phyloP scores from a whole-genome alignment of 768 basidiomycete species.

The Grammothele lineata region DNA sequence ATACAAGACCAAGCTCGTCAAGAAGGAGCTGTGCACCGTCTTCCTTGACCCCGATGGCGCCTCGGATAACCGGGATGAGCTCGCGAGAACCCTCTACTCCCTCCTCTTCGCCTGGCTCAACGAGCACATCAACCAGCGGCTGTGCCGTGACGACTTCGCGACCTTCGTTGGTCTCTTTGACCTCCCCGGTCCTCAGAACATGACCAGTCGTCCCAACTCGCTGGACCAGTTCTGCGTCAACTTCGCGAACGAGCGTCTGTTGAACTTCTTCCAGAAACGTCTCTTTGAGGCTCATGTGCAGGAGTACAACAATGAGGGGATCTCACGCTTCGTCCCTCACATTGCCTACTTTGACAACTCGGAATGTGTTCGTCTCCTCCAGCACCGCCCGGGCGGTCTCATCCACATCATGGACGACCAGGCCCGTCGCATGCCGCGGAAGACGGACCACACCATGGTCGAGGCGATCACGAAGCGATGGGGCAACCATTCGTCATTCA shows the following conservation, averaged over 20 bases:
- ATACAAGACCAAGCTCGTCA: conserved; percentile 88
- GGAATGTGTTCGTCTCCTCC: conserved; percentile 83
- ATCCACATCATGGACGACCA: conserved; percentile 99
- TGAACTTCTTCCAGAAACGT: conserved; percentile 73
- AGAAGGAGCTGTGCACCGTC: conserved; percentile 95
- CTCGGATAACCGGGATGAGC: conserved; percentile 88
- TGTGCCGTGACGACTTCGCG: conserved; percentile 89
- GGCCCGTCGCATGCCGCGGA: conserved; percentile 78
- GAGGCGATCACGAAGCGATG: conserved; percentile 93
- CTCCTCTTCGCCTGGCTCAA: conserved; percentile 95
- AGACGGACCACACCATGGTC: conserved; percentile 92
- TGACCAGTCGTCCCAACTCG: conserved; percentile 83
- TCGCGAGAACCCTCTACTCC: conserved; percentile 90
- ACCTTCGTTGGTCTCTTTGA: conserved; percentile 94
- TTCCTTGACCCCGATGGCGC: conserved; percentile 95
- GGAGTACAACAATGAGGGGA: conserved; percentile 82
- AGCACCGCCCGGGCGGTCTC: conserved; percentile 84
- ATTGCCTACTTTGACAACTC: conserved; percentile 86
- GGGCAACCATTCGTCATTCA: conserved; percentile 92
- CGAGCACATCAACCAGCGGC: conserved; percentile 91
- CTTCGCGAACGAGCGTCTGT: conserved; percentile 90
- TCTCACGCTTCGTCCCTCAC: conserved; percentile 62
- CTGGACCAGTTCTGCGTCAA: conserved; percentile 97
- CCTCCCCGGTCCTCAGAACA: conserved; percentile 89
- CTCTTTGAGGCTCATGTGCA: conserved; percentile 78